phyloP scores from a whole-genome alignment of 768 basidiomycete genomes.

The Tylopilus rubrobrunneus region DNA sequence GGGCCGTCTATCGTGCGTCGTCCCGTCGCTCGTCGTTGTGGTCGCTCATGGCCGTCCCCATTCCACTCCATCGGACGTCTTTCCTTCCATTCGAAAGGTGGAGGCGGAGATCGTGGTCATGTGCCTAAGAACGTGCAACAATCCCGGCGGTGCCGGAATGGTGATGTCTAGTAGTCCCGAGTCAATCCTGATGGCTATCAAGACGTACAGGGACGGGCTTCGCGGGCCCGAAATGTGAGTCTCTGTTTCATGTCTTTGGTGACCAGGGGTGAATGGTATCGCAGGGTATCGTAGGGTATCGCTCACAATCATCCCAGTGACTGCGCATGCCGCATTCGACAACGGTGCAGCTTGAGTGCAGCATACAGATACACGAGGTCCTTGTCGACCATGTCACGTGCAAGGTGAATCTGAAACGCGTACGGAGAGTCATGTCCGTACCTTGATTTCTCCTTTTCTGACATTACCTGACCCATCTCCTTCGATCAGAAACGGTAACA shows the following conservation, averaged over 20 bases:
- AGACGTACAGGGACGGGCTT: conserved; percentile 91
- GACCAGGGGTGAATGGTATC: background rate
- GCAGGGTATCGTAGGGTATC: too few relatives aligned
- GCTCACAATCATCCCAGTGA: too few relatives aligned
- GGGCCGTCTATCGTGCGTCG: too few relatives aligned
- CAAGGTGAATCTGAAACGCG: conserved; percentile 69
- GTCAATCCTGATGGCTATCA: conserved; percentile 92
- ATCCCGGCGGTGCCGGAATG: conserved; percentile 80
- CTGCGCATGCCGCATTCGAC: too few relatives aligned
- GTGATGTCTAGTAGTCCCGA: too few relatives aligned
- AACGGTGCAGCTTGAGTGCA: too few relatives aligned
- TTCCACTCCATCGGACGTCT: too few relatives aligned
- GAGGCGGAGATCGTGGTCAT: conserved; percentile 92
- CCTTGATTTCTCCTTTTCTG: background rate
- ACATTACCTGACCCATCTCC: conserved; percentile 2
- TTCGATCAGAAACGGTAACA: conserved; percentile 68
- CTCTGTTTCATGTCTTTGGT: background rate
- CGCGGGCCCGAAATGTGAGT: conserved; percentile 99
- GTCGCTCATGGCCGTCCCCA: too few relatives aligned
- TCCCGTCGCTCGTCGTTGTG: too few relatives aligned
- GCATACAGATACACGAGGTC: conserved; percentile 83
- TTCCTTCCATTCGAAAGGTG: conserved; percentile 98
- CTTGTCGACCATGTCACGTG: conserved; percentile 80
- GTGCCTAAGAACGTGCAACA: conserved; percentile 81
- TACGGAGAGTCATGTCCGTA: conserved; percentile 86